Percentiles rank a stretch among this genome's conserved stretches.
These are phyloP conservation scores for Parietaria judaica DNA, from an alignment of 306 rosid genomes.

Conservation along the genomic window DNA sequence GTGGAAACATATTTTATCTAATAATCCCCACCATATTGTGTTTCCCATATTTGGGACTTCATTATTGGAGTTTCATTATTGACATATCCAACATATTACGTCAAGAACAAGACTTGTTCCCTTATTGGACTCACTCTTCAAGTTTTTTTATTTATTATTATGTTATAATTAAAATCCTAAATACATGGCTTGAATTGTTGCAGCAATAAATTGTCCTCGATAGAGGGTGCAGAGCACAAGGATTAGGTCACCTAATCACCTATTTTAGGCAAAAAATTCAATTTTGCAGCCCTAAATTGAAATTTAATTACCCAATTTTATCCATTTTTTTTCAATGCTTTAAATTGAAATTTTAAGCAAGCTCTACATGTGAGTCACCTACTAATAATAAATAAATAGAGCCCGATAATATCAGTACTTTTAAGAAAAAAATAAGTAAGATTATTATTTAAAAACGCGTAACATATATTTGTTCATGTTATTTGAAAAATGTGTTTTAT, in stretches of 20 bases:
- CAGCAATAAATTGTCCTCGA: not conserved
- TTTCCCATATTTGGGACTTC: conserved; percentile 11
- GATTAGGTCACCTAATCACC: conserved; percentile 1
- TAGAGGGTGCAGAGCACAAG: not conserved
- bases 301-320: not conserved
- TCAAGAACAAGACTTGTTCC: conserved; percentile 7
- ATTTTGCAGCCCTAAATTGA: not conserved
- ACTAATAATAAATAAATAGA: not conserved
- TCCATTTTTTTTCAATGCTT: not conserved
- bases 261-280: not conserved
- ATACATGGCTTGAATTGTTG: conserved; percentile 1
- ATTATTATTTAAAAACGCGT: too few species aligned
- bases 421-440: not conserved
- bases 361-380: not conserved
- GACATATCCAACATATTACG: not conserved
- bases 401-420: not conserved
- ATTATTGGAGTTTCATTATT: conserved; percentile 8
- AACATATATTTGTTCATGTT: too few species aligned
- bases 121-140: not conserved
- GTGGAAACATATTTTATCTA: not conserved
- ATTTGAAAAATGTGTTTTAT: too few species aligned
- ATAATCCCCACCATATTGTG: not conserved
- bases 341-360: not conserved
- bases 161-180: not conserved
- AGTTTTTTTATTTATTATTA: not conserved